Base-by-base conservation (phyloP, 2,329 filamentous ascomycete genomes). In the Sphaerulina musiva region DNA sequence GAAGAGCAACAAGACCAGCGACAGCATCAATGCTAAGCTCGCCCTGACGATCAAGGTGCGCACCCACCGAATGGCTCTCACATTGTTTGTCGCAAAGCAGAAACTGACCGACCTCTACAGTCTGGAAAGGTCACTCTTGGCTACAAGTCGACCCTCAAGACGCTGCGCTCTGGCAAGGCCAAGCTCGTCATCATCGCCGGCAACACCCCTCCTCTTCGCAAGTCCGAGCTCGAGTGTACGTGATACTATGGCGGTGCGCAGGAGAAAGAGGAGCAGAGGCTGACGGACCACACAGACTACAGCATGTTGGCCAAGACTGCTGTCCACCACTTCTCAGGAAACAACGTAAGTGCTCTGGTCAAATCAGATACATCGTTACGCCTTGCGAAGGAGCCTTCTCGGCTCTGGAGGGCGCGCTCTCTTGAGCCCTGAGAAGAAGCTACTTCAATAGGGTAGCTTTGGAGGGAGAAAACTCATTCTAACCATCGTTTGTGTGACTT, bases 151-250 rank as follows among this genome's bases (percentile, higher is more conserved):
- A 92, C 82, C 72, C 81, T 93, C 73, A 95, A 97, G 87, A 80
- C 81, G 67, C 87, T 97, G 68, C 88, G 92, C 71, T 87, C 85
- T 67, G 91, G 92, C 77, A 97, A 96, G 86, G 93, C 93, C 76
- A 97, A 97, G 87, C 85, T 96, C 66, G 89, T 97, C 75, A 90
- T 95, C 78, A 95, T 95, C 73, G 74, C 86, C 68, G 90, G 88
- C 78, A 97, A 98, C 83, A 95, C 91, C 67, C 91, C 92, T 73
- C 93, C 93, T 76, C 88, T 98, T 70, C 86, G 92, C 77, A 98
- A 97, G 86, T 89, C 84, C 71, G 92, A 97, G 82, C 67, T 69
- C 57, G 92, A 96, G 81, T 96, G 81, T 79, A 73, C 66, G 66
- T 62, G 39, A 9, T 23, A n/a, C 34, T 6, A 31, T 12, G 6